These are phyloP conservation scores for Boletus rubroflammeus DNA, from an alignment of 768 basidiomycete species.

Conservation along the genomic window DNA sequence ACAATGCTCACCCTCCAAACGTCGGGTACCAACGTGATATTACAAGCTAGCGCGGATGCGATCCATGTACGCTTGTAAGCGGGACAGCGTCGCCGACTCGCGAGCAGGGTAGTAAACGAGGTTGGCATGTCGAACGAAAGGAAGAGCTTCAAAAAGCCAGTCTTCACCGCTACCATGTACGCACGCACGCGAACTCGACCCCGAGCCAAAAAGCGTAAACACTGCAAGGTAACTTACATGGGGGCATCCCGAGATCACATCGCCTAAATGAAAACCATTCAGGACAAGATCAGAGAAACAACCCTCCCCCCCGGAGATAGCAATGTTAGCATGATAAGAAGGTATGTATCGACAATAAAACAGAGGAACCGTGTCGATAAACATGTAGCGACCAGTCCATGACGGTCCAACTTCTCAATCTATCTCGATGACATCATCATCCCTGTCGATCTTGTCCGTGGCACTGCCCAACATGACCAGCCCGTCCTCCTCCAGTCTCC, in stretches of 20 bases:
- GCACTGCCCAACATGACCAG: constrained; percentile 61
- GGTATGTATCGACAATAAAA: background rate
- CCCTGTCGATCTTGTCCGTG: constrained; percentile 50
- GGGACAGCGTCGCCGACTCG: background rate
- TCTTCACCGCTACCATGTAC: background rate
- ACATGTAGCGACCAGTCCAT: background rate
- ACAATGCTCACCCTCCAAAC: background rate
- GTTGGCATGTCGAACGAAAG: background rate
- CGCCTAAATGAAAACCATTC: background rate
- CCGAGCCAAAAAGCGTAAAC: no score
- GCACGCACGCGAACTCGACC: no score
- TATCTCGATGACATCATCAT: constrained; percentile 60
- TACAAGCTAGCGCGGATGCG: background rate
- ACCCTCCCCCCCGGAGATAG: no score
- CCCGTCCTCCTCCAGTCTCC: constrained; percentile 70
- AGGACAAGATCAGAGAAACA: no score
- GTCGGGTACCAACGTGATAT: background rate
- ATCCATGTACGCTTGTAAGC: background rate
- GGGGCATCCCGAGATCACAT: no score
- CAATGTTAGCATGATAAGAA: constrained; percentile 6
- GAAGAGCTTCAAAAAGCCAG: background rate
- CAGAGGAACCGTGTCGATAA: background rate
- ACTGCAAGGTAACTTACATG: no score
- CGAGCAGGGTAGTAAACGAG: background rate
- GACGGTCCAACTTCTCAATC: constrained; percentile 37